Percentiles rank a stretch among this genome's conserved stretches.
Evolutionary conservation across 1,284 basidiomycete species (phyloP).

Genomic region (Boletus smithii): DNA sequence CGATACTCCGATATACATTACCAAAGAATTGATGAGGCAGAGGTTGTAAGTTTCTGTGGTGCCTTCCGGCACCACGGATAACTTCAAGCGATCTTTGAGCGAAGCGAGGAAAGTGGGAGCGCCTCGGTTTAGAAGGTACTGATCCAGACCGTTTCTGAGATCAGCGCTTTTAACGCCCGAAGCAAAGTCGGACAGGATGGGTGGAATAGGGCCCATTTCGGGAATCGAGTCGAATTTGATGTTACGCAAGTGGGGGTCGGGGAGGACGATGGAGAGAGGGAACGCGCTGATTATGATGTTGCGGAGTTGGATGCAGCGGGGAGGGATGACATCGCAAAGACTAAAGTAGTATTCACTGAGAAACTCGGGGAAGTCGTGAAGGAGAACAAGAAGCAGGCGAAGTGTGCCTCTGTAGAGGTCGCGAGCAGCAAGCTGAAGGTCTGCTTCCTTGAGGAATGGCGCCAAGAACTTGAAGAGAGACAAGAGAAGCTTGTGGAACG

Average conservation of each 20-base stretch:
- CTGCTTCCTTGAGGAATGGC: slow-evolving; percentile 84
- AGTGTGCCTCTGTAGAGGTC: slow-evolving; percentile 93
- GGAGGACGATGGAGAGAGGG: slow-evolving; percentile 82
- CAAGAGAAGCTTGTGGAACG: slow-evolving; percentile 92
- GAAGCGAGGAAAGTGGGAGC: slow-evolving; percentile 71
- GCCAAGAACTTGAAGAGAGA: slow-evolving; percentile 93
- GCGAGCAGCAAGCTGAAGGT: slow-evolving; percentile 80
- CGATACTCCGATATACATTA: slow-evolving; percentile 92
- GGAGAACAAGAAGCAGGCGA: slow-evolving; percentile 87
- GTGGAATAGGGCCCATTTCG: slow-evolving; percentile 88
- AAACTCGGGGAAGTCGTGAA: slow-evolving; percentile 99
- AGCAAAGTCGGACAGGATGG: slow-evolving; percentile 88
- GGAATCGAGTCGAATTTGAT: slow-evolving; percentile 70
- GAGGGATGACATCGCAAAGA: slow-evolving; percentile 89
- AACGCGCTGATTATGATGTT: slow-evolving; percentile 97
- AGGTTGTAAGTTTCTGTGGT: slow-evolving; percentile 78
- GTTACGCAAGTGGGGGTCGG: slow-evolving; percentile 82
- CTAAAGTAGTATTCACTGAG: slow-evolving; percentile 96
- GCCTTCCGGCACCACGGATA: slow-evolving; percentile 50
- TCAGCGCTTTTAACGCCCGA: slow-evolving; percentile 77
- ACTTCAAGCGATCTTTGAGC: slow-evolving; percentile 74
- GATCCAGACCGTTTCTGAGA: slow-evolving; percentile 75
- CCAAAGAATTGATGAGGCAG: slow-evolving; percentile 85
- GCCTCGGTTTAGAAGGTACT: slow-evolving; percentile 73
- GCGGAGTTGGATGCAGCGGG: slow-evolving; percentile 92